These are phyloP conservation scores for Pseudocercospora vitis DNA, from an alignment of 2,329 filamentous ascomycete species.

Conservation along the genomic window DNA sequence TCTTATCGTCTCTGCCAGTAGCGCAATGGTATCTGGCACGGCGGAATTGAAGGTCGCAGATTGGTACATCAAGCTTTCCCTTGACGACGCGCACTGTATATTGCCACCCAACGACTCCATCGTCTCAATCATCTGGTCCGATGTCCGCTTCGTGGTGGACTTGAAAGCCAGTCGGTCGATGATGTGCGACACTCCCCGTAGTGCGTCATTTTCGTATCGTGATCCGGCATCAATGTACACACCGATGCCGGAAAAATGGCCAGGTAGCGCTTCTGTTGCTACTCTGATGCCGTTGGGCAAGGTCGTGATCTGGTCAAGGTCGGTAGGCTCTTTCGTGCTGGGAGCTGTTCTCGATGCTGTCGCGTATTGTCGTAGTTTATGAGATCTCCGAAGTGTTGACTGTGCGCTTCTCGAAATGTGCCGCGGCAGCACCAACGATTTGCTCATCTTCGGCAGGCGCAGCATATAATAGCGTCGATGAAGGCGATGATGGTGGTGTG, in stretches of 20 bases:
- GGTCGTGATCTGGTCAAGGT: conserved; percentile 83
- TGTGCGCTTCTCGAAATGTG: conserved; percentile 28
- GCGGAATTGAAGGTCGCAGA: conserved; percentile 95
- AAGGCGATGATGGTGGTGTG: background rate
- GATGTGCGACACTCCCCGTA: conserved; percentile 92
- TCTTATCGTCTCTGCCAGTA: conserved; percentile 92
- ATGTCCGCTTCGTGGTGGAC: conserved; percentile 67
- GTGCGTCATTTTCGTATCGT: conserved; percentile 80
- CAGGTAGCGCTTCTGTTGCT: conserved; percentile 89
- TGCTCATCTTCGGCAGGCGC: conserved; percentile 30
- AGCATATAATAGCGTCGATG: background rate
- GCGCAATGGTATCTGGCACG: conserved; percentile 74
- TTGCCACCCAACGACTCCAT: conserved; percentile 90
- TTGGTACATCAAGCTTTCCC: conserved; percentile 98
- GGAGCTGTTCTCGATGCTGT: conserved; percentile 27
- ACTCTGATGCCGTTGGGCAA: conserved; percentile 91
- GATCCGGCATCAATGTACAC: conserved; percentile 96
- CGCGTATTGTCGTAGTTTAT: conserved; percentile 30
- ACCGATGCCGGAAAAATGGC: conserved; percentile 90
- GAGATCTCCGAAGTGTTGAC: conserved; percentile 16
- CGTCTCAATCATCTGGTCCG: conserved; percentile 82
- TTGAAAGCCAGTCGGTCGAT: conserved; percentile 96
- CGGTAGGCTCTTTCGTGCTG: conserved; percentile 68
- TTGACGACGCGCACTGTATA: conserved; percentile 92
- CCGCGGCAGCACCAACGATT: conserved; percentile 33